Percentiles rank a stretch among this genome's conserved stretches.
Evolutionary conservation across 2,329 filamentous ascomycete genomes (phyloP).

Genomic region (Trichophyton simii): DNA sequence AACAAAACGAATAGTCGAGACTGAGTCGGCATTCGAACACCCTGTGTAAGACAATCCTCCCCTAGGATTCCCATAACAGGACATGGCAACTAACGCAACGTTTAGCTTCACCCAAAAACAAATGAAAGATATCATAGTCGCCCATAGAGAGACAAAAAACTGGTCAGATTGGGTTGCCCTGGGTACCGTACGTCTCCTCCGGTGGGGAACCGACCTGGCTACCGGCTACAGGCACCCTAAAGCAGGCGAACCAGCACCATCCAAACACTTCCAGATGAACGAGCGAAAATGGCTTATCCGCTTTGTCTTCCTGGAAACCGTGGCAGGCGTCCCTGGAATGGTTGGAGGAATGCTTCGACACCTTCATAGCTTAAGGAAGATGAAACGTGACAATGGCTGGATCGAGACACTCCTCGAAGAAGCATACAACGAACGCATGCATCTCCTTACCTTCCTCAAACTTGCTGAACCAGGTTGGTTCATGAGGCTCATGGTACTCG

Average conservation of each 20-base stretch:
- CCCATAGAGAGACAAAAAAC: constrained; percentile 61
- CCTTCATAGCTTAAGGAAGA: constrained; percentile 47
- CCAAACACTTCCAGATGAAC: constrained; percentile 55
- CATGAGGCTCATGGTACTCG: constrained; percentile 85
- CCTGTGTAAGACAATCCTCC: constrained; percentile 35
- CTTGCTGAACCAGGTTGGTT: constrained; percentile 76
- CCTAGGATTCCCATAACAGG: neutral
- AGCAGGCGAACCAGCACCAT: constrained; percentile 36
- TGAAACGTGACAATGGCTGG: constrained; percentile 56
- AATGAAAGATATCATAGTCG: constrained; percentile 60
- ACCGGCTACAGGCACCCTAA: constrained; percentile 69
- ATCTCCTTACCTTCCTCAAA: constrained; percentile 83
- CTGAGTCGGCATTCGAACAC: constrained; percentile 56
- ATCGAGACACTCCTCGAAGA: constrained; percentile 87
- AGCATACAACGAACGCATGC: constrained; percentile 89
- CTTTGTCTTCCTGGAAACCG: constrained; percentile 86
- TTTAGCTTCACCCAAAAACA: constrained; percentile 58
- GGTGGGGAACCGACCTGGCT: constrained; percentile 68
- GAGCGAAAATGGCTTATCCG: constrained; percentile 82
- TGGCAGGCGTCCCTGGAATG: constrained; percentile 94
- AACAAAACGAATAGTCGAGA: constrained; percentile 49
- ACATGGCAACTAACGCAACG: neutral
- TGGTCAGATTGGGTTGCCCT: constrained; percentile 70
- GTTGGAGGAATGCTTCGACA: constrained; percentile 91
- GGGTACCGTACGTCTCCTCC: constrained; percentile 58